Evolutionary conservation across 2,329 filamentous ascomycete genomes (phyloP), one percentile per base, ranked within the genome.

Genomic region (Paraphaeosphaeria sporulosa): DNA sequence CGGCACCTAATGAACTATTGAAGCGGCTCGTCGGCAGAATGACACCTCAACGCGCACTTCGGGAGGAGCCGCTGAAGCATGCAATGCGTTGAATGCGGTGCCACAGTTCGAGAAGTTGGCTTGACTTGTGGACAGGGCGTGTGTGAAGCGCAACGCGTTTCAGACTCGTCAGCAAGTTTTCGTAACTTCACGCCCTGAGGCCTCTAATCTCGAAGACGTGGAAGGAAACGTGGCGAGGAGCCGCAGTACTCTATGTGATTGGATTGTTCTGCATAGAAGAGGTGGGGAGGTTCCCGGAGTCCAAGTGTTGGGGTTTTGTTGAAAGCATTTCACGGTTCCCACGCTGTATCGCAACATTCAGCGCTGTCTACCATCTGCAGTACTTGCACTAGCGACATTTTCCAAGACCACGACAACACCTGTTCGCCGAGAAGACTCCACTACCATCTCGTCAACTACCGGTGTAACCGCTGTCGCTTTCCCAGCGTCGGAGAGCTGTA

Each of bases 401-500:
- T 15, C 9, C 17, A 40, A 19, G 19, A 6, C 19, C 21, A 6
- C 5, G 25, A 30, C 32, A 48, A 40, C 38, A 54, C 25, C 25
- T 44, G 51, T 54, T 19, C 17, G 38, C 25, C 21, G 6, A 17
- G 1, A 21, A 3, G 7, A 15, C 25, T 30, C 38, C 51, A 42
- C 12, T 43, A 40, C 49, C 21, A 12, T 23, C 34, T 13, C 30
- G 15, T 21, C 25, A 47, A 49, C n/a, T 44, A 57, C 57, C 59
- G 50, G 46, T 56, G 57, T 51, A 61, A 53, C 63, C 54, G 64
- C 65, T 66, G 62, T 63, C 58, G 57, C 61, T 50, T 53, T 58
- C 49, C 63, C 62, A 57, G 38, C 47, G 70, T 72, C 64, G 64
- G 69, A 70, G 66, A 54, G 36, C 58, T 55, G 54, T 59, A 57